These are phyloP conservation scores for Boeremia exigua DNA, from an alignment of 2,329 filamentous ascomycete genomes.

Conservation along the genomic window DNA sequence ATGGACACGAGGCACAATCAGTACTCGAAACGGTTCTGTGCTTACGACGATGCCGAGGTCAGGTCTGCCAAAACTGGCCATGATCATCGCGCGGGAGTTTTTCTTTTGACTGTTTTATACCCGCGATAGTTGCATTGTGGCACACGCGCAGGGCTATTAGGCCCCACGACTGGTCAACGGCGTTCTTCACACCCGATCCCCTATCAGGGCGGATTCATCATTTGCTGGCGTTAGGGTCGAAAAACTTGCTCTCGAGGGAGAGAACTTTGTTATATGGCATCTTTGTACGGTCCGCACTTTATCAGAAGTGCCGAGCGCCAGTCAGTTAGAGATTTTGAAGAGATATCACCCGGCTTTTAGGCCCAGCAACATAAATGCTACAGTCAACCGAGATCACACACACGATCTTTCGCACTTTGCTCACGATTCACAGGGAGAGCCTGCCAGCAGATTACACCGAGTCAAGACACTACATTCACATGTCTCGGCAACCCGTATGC, in stretches of 20 bases:
- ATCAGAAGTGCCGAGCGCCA: conserved; percentile 34
- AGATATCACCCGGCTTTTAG: conserved; percentile 36
- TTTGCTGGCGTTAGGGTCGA: conserved; percentile 28
- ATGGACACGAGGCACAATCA: not conserved
- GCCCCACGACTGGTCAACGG: conserved; percentile 32
- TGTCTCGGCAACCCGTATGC: not conserved
- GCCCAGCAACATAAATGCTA: conserved; percentile 29
- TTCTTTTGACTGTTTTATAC: conserved; percentile 34
- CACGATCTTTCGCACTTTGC: conserved; percentile 1
- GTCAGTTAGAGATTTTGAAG: conserved; percentile 24
- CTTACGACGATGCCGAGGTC: not conserved
- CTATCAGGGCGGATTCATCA: conserved; percentile 28
- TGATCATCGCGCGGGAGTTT: not conserved
- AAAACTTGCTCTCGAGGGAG: conserved; percentile 21
- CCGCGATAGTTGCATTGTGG: conserved; percentile 44
- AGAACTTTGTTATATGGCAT: conserved; percentile 21
- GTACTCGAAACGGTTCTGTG: not conserved
- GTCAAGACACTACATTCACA: not conserved
- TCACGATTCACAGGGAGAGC: not conserved
- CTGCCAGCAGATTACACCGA: not conserved
- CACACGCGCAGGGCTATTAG: conserved; percentile 36
- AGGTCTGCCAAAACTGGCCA: not conserved
- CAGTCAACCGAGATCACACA: conserved; percentile 7
- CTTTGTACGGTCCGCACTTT: conserved; percentile 38
- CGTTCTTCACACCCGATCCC: conserved; percentile 34